phyloP scores from a whole-genome alignment of 305 asterid genomes.

The Petunia hybrid region DNA sequence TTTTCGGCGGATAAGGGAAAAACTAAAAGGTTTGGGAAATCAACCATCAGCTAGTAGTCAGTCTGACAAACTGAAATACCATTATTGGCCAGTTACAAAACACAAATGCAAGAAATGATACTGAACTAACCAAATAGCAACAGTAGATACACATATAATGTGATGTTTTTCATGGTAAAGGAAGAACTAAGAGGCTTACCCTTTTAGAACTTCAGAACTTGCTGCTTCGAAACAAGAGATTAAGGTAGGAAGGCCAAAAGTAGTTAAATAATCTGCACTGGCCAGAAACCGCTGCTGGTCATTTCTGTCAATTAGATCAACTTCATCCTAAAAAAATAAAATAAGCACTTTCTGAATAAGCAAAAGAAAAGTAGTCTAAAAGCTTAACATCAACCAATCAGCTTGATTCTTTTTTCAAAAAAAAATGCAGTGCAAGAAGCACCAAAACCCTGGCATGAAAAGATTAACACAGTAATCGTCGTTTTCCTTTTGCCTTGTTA shows the following conservation, averaged over 20 bases:
- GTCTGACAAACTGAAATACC: too few species aligned
- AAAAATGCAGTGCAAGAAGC: background rate
- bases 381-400: conserved; percentile 36
- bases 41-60: too few species aligned
- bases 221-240: conserved; percentile 67
- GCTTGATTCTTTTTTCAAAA: conserved; percentile 41
- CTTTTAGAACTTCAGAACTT: conserved; percentile 70
- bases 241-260: conserved; percentile 65
- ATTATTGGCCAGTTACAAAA: background rate
- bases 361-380: background rate
- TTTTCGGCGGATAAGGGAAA: background rate
- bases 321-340: conserved; percentile 44
- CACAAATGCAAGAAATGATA: background rate
- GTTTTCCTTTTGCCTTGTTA: background rate
- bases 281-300: conserved; percentile 79
- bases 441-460: background rate
- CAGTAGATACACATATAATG: background rate
- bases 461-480: background rate
- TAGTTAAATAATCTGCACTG: conserved; percentile 80
- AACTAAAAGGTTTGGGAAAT: background rate
- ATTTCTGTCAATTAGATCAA: conserved; percentile 45
- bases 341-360: background rate
- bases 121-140: background rate
- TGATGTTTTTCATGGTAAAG: background rate
- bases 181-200: conserved; percentile 47